These are phyloP conservation scores for Silene latifolia DNA, from an alignment of 148 eudicot genomes.

Conservation along the genomic window DNA sequence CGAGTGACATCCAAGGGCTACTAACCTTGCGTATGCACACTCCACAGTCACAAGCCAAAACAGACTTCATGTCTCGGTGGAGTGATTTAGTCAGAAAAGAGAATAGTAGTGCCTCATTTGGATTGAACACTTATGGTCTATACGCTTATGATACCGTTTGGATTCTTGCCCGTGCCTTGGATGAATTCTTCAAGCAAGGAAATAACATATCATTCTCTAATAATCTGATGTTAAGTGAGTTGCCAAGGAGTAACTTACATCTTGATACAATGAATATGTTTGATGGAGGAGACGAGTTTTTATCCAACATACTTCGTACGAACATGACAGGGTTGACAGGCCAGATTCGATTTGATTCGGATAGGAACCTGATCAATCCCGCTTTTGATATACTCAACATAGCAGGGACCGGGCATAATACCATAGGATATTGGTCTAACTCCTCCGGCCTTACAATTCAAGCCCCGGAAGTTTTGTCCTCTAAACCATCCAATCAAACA, in stretches of 20 bases:
- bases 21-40: constrained; percentile 46
- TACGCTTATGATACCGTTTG: constrained; percentile 78
- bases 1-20: constrained; percentile 41
- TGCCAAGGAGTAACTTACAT: constrained; percentile 29
- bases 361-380: constrained; percentile 39
- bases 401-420: constrained; percentile 46
- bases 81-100: constrained; percentile 32
- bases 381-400: constrained; percentile 64
- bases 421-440: constrained; percentile 71
- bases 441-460: constrained; percentile 51
- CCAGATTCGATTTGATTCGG: constrained; percentile 32
- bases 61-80: constrained; percentile 47
- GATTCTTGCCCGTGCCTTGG: constrained; percentile 58
- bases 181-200: constrained; percentile 46
- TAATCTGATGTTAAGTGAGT: constrained; percentile 30
- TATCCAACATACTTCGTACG: constrained; percentile 34
- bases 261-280: constrained; percentile 56
- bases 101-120: constrained; percentile 29
- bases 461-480: constrained; percentile 47
- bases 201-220: constrained; percentile 53
- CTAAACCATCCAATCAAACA: constrained; percentile 37
- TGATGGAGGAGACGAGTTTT: constrained; percentile 50
- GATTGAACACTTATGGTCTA: constrained; percentile 50
- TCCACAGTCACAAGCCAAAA: constrained; percentile 38
- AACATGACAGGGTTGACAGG: constrained; percentile 60